Percentiles rank a stretch among this genome's conserved stretches.
phyloP scores from a whole-genome alignment of 306 rosid species.

The Datisca glomerata region DNA sequence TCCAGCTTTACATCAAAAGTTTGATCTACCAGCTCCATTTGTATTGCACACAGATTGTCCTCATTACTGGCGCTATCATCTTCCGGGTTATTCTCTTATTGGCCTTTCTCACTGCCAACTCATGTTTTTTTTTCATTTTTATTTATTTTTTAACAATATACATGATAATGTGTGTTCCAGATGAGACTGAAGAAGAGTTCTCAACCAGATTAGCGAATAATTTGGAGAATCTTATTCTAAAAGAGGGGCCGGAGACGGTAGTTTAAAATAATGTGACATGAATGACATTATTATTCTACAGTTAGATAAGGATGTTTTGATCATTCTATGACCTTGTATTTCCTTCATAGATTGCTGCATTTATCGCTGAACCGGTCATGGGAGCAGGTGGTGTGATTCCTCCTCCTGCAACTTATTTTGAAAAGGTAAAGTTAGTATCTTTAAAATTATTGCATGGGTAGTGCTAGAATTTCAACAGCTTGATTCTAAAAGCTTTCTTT shows the following conservation, averaged over 20 bases:
- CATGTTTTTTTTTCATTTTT: conserved; percentile 4
- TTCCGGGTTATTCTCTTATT: conserved; percentile 60
- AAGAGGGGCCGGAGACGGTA: conserved; percentile 96
- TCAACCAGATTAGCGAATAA: conserved; percentile 80
- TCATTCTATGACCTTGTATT: neutral
- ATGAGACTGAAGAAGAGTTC: conserved; percentile 92
- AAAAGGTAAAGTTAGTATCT: too few relatives aligned
- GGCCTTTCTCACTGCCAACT: conserved; percentile 6
- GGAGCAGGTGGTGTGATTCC: conserved; percentile 94
- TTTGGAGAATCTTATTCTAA: conserved; percentile 70
- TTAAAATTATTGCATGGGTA: too few relatives aligned
- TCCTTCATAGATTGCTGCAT: conserved; percentile 80
- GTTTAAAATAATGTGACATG: conserved; percentile 7
- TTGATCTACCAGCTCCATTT: conserved; percentile 93
- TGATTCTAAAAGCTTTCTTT: neutral
- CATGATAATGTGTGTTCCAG: conserved; percentile 30
- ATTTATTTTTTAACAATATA: conserved; percentile 8
- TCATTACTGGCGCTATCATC: conserved; percentile 92
- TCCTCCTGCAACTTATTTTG: conserved; percentile 87
- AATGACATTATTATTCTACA: too few relatives aligned
- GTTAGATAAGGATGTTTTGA: too few relatives aligned
- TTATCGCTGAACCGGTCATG: conserved; percentile 94
- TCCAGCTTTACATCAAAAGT: conserved; percentile 80
- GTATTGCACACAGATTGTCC: conserved; percentile 95
- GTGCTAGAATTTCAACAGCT: neutral